Evolutionary conservation across 1,284 basidiomycete genomes (phyloP).

Genomic region (Anthracocystis setariae): DNA sequence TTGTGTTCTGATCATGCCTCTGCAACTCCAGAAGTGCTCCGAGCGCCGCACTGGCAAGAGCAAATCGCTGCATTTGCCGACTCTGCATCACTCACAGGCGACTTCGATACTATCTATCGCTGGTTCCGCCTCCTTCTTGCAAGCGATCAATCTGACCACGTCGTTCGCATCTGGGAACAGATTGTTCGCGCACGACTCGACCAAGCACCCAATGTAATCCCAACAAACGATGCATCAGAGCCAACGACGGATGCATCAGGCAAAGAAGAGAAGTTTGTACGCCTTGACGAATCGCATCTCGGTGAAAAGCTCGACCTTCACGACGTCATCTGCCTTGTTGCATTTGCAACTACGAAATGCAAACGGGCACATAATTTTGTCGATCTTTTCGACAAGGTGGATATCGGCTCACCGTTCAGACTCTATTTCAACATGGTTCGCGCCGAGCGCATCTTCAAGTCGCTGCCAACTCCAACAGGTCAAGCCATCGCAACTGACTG

Average conservation of each 20-base stretch:
- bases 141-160: conserved; percentile 12
- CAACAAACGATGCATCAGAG: background rate
- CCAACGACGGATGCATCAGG: background rate
- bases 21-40: background rate
- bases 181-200: conserved; percentile 20
- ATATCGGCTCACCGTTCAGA: conserved; percentile 52
- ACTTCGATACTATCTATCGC: conserved; percentile 16
- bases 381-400: conserved; percentile 41
- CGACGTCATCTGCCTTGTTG: conserved; percentile 49
- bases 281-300: conserved; percentile 13
- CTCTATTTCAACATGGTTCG: conserved; percentile 46
- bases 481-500: conserved; percentile 1
- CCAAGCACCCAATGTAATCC: background rate
- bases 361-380: conserved; percentile 15
- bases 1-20: conserved; percentile 19
- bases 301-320: conserved; percentile 34
- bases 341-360: conserved; percentile 15
- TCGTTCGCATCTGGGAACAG: conserved; percentile 25
- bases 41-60: conserved; percentile 9
- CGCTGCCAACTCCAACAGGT: background rate
- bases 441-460: conserved; percentile 22
- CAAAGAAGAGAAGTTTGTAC: conserved; percentile 17
- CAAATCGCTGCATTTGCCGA: conserved; percentile 10
- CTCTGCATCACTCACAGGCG: conserved; percentile 21
- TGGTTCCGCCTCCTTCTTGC: conserved; percentile 23